Evolutionary conservation across 805 yeast genomes (phyloP), one percentile per base, ranked within the genome.

Genomic region (Hanseniaspora nectarophila): DNA sequence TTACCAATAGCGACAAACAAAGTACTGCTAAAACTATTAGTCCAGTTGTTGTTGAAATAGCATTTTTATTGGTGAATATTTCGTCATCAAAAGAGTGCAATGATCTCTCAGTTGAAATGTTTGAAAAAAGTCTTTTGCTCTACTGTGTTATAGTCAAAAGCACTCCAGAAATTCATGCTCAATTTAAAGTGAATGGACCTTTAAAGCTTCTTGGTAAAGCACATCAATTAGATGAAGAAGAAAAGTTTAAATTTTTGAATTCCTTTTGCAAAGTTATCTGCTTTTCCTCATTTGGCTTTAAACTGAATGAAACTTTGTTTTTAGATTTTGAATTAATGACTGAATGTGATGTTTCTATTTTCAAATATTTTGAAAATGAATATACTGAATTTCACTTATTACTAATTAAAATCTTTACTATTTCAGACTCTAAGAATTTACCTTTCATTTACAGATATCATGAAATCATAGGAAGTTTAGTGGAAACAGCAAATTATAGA

Each of bases 311-410:
- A 13, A 5, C 12, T 1, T n/a, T 32, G 6, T 26, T 20, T 26
- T 16, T 42, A 16, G 46, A 39, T 1, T 42, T 15, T 9, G 28
- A 29, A 5, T 29, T 42, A 20, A 29, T 29, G 16, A 18, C 33
- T 15, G 35, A 42, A 5, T 26, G 43, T 8, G 29, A 33, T 13
- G 21, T 49, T 6, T 15, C 28, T 10, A 9, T 33, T 3, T 33
- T 43, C 16, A 31, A 34, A 16, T 23, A 28, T 7, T 38, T 32
- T 37, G 23, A n/a, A 6, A 32, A 34, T 1, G 46, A 49, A 20
- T 34, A n/a, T 13, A 26, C 20, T 8, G 53, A 49, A 10, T 18
- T 49, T 26, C 53, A 49, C 42, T 26, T 49, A n/a, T 18, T 49
- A 10, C 24, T 49, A 20, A 2, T 49, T 1, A 40, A 49, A 21